These are phyloP conservation scores for Claviceps paspali DNA, from an alignment of 2,329 filamentous ascomycete genomes.

Conservation along the genomic window DNA sequence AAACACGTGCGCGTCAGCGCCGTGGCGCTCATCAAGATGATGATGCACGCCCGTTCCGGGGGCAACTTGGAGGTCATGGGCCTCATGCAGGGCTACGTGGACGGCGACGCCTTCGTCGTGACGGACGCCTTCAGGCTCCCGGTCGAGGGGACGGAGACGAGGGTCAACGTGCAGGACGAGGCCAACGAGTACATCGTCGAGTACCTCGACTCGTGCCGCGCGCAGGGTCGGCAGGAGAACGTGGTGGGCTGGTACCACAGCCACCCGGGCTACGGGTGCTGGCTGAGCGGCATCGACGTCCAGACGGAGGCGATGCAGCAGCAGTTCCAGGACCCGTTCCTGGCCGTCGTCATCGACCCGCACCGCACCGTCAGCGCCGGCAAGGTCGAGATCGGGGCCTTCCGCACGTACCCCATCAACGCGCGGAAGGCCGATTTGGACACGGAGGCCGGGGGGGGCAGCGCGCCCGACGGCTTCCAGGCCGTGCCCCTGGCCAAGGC, in stretches of 20 bases:
- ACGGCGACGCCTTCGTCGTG: conserved; percentile 72
- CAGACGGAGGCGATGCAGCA: conserved; percentile 78
- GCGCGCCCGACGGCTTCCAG: no score
- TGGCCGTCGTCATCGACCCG: conserved; percentile 91
- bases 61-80: conserved; percentile 93
- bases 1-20: conserved; percentile 87
- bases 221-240: conserved; percentile 71
- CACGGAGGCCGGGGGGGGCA: no score
- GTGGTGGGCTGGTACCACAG: conserved; percentile 97
- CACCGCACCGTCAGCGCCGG: conserved; percentile 88
- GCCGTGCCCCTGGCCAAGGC: conserved; percentile 85
- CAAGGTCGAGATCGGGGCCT: conserved; percentile 94
- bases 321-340: conserved; percentile 73
- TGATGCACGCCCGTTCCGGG: conserved; percentile 95
- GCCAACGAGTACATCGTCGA: conserved; percentile 95
- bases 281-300: conserved; percentile 94
- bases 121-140: conserved; percentile 89
- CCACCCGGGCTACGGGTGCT: conserved; percentile 95
- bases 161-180: conserved; percentile 89
- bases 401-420: conserved; percentile 77
- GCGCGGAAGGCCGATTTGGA: conserved; percentile 50
- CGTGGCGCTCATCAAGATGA: conserved; percentile 93
- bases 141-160: conserved; percentile 95
- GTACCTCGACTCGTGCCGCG: conserved; percentile 62
- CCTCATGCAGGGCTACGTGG: conserved; percentile 89